Conservation (phyloP, 805 yeast genomes). For the Candida nonsorbophila region DNA sequence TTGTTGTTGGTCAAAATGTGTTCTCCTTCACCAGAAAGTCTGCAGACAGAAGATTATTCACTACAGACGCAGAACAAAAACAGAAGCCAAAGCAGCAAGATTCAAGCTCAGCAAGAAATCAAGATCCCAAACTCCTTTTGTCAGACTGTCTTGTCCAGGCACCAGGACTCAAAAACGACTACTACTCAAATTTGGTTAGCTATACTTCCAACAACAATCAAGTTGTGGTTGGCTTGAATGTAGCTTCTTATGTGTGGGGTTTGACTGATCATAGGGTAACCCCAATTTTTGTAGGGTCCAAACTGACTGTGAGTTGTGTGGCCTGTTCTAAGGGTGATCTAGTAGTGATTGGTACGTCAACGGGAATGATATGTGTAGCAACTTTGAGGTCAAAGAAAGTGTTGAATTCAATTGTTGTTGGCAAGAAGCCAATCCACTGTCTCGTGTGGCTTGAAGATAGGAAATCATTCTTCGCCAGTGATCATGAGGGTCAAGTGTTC, state of each 20-base stretch:
- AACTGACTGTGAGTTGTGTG: slow-evolving; percentile 50
- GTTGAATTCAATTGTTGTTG: too few relatives aligned
- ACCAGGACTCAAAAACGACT: slow-evolving; percentile 69
- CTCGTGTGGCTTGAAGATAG: slow-evolving; percentile 53
- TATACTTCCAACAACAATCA: slow-evolving; percentile 55
- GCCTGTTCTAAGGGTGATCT: slow-evolving; percentile 46
- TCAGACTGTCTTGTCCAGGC: too few relatives aligned
- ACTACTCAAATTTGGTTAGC: slow-evolving; percentile 67
- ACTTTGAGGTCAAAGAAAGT: too few relatives aligned
- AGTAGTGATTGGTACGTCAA: slow-evolving; percentile 52
- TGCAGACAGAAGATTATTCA: too few relatives aligned
- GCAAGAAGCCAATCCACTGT: slow-evolving; percentile 25
- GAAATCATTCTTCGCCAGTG: slow-evolving; percentile 53
- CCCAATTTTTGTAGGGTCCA: slow-evolving; percentile 38
- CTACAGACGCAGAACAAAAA: too few relatives aligned
- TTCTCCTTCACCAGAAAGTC: too few relatives aligned
- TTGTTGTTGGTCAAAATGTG: too few relatives aligned
- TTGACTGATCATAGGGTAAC: slow-evolving; percentile 33
- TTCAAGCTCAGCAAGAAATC: too few relatives aligned
- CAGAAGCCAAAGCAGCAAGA: too few relatives aligned
- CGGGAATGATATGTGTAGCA: slow-evolving; percentile 43
- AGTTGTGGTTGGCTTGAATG: slow-evolving; percentile 64
- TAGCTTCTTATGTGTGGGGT: slow-evolving; percentile 60
- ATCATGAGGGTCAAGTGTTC: slow-evolving; percentile 55
- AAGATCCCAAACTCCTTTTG: too few relatives aligned